These are phyloP conservation scores for Madurella fahalii DNA, from an alignment of 2,329 filamentous ascomycete species.

Conservation along the genomic window DNA sequence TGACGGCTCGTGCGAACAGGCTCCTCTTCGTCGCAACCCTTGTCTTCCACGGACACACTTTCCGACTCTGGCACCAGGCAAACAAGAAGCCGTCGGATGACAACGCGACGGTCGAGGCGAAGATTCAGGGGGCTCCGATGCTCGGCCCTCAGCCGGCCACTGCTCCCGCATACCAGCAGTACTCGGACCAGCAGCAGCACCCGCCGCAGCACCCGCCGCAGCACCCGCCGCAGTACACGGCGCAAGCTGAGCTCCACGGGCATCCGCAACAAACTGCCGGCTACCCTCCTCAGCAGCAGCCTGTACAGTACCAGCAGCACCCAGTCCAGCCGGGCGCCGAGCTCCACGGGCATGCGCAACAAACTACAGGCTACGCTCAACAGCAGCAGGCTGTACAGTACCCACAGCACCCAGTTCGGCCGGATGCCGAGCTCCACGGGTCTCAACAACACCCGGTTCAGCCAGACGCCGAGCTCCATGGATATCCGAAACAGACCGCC, in stretches of 20 bases:
- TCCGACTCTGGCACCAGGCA: conserved; percentile 27
- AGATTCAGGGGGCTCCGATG: conserved; percentile 24
- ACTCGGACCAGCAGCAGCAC: conserved; percentile 22
- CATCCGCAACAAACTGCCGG: background rate
- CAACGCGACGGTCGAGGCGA: conserved; percentile 30
- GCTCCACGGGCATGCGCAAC: too few species aligned
- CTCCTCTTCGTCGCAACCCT: conserved; percentile 26
- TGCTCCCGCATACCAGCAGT: conserved; percentile 16
- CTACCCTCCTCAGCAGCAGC: conserved; percentile 9
- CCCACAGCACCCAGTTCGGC: conserved; percentile 2
- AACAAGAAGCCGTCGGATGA: conserved; percentile 19
- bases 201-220: conserved; percentile 18
- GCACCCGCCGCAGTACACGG: conserved; percentile 3
- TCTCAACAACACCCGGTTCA: too few species aligned
- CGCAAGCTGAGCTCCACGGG: background rate
- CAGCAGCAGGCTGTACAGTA: conserved; percentile 5
- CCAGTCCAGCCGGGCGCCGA: background rate
- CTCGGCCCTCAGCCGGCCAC: conserved; percentile 11
- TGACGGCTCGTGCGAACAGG: conserved; percentile 9
- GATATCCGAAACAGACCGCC: background rate
- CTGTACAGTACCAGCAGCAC: background rate
- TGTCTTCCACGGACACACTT: conserved; percentile 28
- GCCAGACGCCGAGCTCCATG: background rate
- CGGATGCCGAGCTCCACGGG: too few species aligned
- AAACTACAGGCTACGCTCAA: too few species aligned